Conservation (phyloP, 75 land plant genomes). For the Azolla pinnata region DNA sequence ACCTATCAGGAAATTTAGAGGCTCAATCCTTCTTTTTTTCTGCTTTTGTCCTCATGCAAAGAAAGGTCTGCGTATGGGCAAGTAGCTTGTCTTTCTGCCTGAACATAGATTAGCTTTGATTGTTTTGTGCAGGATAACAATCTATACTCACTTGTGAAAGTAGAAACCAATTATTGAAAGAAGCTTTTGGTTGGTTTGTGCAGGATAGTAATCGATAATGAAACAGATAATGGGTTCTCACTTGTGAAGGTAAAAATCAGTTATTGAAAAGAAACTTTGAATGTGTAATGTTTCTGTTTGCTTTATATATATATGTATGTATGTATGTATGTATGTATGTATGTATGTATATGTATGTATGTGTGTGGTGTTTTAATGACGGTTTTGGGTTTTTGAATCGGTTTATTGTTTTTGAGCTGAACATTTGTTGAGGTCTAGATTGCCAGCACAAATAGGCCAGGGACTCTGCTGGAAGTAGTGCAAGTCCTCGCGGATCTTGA, state of each 20-base stretch:
- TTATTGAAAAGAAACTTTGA: no score
- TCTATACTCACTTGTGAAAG: background rate
- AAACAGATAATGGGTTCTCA: constrained; percentile 36
- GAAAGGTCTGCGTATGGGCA: background rate
- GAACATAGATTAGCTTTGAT: background rate
- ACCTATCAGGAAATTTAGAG: no score
- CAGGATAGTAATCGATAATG: constrained; percentile 64
- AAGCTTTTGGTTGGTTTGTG: background rate
- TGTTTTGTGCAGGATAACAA: background rate
- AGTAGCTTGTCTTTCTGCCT: background rate
- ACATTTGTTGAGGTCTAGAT: no score
- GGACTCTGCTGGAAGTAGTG: constrained; percentile 17
- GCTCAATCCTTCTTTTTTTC: background rate
- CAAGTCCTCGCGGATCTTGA: constrained; percentile 24
- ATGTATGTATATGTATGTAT: no score
- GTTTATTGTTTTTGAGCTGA: background rate
- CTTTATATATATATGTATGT: no score
- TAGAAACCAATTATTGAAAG: background rate
- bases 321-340: no score
- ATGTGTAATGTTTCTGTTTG: no score
- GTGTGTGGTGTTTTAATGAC: no score
- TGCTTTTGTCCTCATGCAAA: background rate
- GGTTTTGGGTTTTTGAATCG: background rate
- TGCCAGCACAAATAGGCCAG: constrained; percentile 13
- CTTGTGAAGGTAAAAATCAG: constrained; percentile 67